Percentiles rank a stretch among this genome's conserved stretches.
phyloP scores from a whole-genome alignment of 768 basidiomycete genomes.

The Tricholoma sp. region DNA sequence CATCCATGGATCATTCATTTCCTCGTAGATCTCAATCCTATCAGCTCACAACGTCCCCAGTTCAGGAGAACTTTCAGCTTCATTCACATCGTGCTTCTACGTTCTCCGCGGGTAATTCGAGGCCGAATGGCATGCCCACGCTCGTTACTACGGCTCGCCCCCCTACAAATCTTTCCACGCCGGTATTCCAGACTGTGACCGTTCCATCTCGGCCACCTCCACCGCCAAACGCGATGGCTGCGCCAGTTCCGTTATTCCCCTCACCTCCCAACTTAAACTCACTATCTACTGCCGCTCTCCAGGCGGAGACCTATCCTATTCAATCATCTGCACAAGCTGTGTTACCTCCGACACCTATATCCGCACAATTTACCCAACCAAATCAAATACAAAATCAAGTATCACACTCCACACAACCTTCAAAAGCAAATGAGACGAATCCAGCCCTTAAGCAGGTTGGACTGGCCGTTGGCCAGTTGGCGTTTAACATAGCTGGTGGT shows the following conservation, averaged over 20 bases:
- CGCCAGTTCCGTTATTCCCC: slow-evolving; percentile 3
- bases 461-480: neutral
- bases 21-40: slow-evolving; percentile 9
- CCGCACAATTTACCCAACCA: neutral
- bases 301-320: neutral
- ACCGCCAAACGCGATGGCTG: neutral
- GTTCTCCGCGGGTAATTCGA: slow-evolving; percentile 2
- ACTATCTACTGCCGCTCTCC: neutral
- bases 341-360: neutral
- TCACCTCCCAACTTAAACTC: slow-evolving; percentile 1
- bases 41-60: neutral
- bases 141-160: slow-evolving; percentile 9
- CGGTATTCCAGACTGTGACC: neutral
- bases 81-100: slow-evolving; percentile 9
- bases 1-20: neutral
- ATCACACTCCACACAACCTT: neutral
- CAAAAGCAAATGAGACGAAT: neutral
- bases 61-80: neutral
- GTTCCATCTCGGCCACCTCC: slow-evolving; percentile 1
- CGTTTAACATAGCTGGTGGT: slow-evolving; percentile 7
- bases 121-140: neutral
- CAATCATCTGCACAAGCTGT: neutral
- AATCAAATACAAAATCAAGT: neutral
- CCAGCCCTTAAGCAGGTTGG: neutral
- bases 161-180: slow-evolving; percentile 1